Evolutionary conservation across 169 alveolate genomes (phyloP), one percentile per base, ranked within the genome.

Genomic region (Plasmodium chabaudi): DNA sequence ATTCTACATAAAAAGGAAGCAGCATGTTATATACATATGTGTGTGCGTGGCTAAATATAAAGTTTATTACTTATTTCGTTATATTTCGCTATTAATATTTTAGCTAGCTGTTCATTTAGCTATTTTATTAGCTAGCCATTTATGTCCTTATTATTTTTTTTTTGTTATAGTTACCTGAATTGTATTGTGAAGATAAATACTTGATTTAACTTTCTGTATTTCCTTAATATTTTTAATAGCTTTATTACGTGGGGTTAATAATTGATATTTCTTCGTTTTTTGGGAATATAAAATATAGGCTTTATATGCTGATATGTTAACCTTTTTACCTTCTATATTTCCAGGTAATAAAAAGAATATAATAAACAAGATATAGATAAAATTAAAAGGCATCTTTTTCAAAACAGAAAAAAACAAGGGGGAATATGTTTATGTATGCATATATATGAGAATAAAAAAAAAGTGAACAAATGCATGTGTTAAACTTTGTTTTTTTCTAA

Each of bases 301-400:
- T 46, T 74, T 74, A n/a, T 61, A 74, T 15, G 46, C 63, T 44
- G 44, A 74, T 44, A 60, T 60, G 6, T 74, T 23, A 4, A 51
- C 19, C 44, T 63, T 42, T 51, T 74, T 74, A 56, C 19, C 63
- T 46, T 60, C 46, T 74, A 56, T 27, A 60, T 59, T 73, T 72
- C 34, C 25, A 59, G 27, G 12, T 59, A 63, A 21, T 49, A 15
- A 61, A 21, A 19, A 72, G 39, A 57, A 72, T 7, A 59, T 9
- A 34, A 34, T 34, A 39, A 72, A 59, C 61, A 72, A 25, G 6
- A 27, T 34, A 15, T 49, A 44, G 46, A 71, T 49, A 25, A 23
- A 9, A 10, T 56, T 57, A 5, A 59, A 44, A 10, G 13, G 21
- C 87, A 72, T 72, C 44, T 72, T 72, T 23, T 59, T 12, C 56